Conservation (phyloP, 306 rosid species). For the Corylus heterophylla region DNA sequence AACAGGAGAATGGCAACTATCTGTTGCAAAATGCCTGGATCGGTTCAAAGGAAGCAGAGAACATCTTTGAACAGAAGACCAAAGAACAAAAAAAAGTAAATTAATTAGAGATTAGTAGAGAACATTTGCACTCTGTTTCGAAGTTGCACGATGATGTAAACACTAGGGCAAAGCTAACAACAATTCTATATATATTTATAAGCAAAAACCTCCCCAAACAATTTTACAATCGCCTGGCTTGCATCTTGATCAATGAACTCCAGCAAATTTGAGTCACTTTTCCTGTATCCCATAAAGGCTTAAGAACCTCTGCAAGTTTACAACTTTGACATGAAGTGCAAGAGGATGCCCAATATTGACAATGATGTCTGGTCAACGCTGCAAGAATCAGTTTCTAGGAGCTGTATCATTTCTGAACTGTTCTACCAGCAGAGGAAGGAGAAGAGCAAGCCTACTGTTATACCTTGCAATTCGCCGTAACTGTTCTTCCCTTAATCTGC, state of each 20-base stretch:
- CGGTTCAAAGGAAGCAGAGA: neutral
- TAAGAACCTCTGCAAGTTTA: neutral
- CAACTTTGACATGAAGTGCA: neutral
- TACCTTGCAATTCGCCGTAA: slow-evolving; percentile 69
- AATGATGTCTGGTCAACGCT: slow-evolving; percentile 16
- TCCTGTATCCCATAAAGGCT: neutral
- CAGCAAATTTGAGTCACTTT: neutral
- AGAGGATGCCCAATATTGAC: neutral
- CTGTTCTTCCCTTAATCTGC: slow-evolving; percentile 75
- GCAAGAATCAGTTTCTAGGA: slow-evolving; percentile 50
- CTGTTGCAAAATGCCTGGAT: neutral
- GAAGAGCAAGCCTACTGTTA: slow-evolving; percentile 79
- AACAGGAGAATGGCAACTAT: neutral
- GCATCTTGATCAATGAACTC: neutral
- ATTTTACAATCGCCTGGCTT: neutral
- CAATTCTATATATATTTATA: neutral
- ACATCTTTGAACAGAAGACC: neutral
- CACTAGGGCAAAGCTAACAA: neutral
- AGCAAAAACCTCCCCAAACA: neutral
- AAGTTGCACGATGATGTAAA: neutral
- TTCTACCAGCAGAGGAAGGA: slow-evolving; percentile 74
- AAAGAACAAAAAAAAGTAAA: too few species aligned
- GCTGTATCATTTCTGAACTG: slow-evolving; percentile 64
- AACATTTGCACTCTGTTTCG: neutral
- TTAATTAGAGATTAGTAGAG: neutral